Evolutionary conservation across 1,139 yeast genomes (phyloP).

Genomic region (Hemisphaericaspora xylofermentans): DNA sequence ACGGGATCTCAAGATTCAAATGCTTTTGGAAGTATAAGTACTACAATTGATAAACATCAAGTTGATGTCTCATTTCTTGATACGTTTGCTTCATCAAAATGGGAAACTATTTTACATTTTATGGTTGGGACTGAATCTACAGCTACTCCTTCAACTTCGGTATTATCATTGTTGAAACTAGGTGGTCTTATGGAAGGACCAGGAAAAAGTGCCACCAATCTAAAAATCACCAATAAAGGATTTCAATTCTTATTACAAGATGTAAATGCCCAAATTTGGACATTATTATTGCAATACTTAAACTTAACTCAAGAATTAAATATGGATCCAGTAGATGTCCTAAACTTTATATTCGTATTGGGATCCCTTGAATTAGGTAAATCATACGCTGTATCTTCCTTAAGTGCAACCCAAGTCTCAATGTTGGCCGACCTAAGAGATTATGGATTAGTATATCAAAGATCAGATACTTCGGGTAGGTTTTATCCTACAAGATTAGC

Average conservation of each 20-base stretch:
- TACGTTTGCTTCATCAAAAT: constrained; percentile 75
- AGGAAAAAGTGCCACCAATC: constrained; percentile 33
- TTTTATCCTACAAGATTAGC: constrained; percentile 93
- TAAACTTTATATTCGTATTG: constrained; percentile 87
- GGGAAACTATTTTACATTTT: constrained; percentile 95
- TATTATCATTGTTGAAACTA: constrained; percentile 61
- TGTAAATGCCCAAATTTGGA: constrained; percentile 94
- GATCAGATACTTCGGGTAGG: constrained; percentile 56
- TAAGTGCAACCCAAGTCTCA: constrained; percentile 78
- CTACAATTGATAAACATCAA: constrained; percentile 36
- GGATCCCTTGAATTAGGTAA: constrained; percentile 92
- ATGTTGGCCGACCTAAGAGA: constrained; percentile 90
- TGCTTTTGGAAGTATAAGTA: constrained; percentile 45
- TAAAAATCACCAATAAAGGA: constrained; percentile 85
- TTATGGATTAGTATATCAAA: constrained; percentile 86
- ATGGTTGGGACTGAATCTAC: constrained; percentile 91
- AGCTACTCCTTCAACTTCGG: constrained; percentile 66
- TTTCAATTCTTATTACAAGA: constrained; percentile 92
- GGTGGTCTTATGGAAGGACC: constrained; percentile 82
- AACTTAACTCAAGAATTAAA: constrained; percentile 79
- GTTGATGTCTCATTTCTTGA: constrained; percentile 70
- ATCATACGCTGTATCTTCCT: constrained; percentile 69
- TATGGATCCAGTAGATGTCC: constrained; percentile 95
- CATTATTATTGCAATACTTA: constrained; percentile 79
- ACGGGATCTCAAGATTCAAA: constrained; percentile 67